Conservation (phyloP, 75 land plant species). For the Adiantum capillusveneris region DNA sequence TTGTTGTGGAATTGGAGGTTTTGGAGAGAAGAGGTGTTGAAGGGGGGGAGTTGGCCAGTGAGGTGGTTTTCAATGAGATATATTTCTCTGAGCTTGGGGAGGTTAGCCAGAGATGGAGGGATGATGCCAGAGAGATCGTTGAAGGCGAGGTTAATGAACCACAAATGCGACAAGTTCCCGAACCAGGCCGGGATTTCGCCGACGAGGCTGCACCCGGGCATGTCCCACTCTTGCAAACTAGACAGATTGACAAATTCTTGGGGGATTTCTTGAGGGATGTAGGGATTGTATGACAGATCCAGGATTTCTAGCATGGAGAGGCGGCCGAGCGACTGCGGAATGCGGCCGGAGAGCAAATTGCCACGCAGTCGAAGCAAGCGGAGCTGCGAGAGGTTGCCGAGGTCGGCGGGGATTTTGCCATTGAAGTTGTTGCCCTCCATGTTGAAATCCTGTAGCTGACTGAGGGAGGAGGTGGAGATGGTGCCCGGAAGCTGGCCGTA, state of each 20-base stretch:
- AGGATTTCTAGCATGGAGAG: slow-evolving; percentile 4
- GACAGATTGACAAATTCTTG: too few species aligned
- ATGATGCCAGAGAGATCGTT: too few species aligned
- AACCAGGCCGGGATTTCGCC: too few species aligned
- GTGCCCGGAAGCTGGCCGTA: slow-evolving; percentile 54
- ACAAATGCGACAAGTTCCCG: too few species aligned
- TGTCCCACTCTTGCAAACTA: too few species aligned
- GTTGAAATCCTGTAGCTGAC: slow-evolving; percentile 43
- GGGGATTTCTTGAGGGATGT: too few species aligned
- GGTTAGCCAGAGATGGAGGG: slow-evolving; percentile 6
- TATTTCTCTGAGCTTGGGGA: slow-evolving; percentile 27
- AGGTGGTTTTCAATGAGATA: too few species aligned
- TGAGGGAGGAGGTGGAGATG: slow-evolving; percentile 40
- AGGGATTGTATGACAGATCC: too few species aligned
- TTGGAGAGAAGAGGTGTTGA: too few species aligned
- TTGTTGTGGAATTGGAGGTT: slow-evolving; percentile 30
- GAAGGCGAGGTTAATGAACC: too few species aligned
- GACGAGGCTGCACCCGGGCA: too few species aligned
- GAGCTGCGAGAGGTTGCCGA: slow-evolving; percentile 10
- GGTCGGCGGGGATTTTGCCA: slow-evolving; percentile 26
- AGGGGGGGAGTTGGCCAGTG: too few species aligned
- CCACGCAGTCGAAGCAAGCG: slow-evolving; percentile 8
- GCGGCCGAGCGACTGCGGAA: slow-evolving; percentile 21
- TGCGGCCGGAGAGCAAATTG: slow-evolving; percentile 7
- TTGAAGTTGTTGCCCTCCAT: slow-evolving; percentile 27